Evolutionary conservation across 2,329 filamentous ascomycete species (phyloP), one percentile per base, ranked within the genome.

Genomic region (Exserohilum rostratum): DNA sequence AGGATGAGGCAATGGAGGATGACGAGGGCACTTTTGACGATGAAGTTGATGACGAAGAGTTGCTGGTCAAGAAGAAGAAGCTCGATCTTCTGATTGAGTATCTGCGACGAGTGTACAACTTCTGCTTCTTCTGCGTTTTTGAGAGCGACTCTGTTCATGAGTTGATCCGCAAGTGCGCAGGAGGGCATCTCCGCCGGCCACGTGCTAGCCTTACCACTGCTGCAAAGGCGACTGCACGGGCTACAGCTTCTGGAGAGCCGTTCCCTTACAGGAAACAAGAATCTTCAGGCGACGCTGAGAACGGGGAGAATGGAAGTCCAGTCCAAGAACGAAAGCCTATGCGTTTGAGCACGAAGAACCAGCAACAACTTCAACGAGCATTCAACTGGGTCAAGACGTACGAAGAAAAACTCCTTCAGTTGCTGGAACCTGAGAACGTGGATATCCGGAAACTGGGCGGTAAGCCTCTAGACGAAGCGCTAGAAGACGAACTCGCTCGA

Each of bases 361-460:
- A 96, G 68, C 91, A 96, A 73, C 95, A 98, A 72, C 85, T 98
- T 12, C 90, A 96, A 69, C 89, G 93, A 53, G 95, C 95, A 0
- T 98, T 92, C 79, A 99, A 98, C 71, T 99, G 96, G 95, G 96
- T 99, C 56, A 96, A 90, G 80, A 98, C 95, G 0, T 99, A 96
- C 68, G 95, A 99, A 72, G 95, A 99, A 71, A 99, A 99, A 79
- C 84, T 99, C 46, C 81, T 91, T 72, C 93, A 97, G 73, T 90
- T 98, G 42, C 82, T 99, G 12, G 93, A 98, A 63, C 95, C 95
- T 0, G 90, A 95, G 50, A 87, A 88, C 45, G 90, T 90, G 20
- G 92, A 98, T 69, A 81, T 98, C 37, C 87, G 87, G 73, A 98
- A 97, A 78, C 84, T 98, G 22, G 95, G 96, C 45, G 95, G 95